A percentile compares a stretch with the other conserved stretches of the same genome.
phyloP scores from a whole-genome alignment of 2,329 filamentous ascomycete species.

The Ophiostoma montium region DNA sequence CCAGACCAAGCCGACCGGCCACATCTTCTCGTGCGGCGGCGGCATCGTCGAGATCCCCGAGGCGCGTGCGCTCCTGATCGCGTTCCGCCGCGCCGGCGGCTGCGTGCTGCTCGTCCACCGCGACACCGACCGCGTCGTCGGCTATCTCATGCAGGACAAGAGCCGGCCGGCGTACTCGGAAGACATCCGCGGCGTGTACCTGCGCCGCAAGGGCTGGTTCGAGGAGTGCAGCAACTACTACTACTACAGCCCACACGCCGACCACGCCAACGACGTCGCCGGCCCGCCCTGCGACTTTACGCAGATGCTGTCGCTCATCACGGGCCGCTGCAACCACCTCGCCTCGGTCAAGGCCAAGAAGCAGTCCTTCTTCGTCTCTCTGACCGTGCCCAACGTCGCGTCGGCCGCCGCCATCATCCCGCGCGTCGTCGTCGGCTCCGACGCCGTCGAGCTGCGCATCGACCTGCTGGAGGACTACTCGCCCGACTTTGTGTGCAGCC shows the following conservation, averaged over 20 bases:
- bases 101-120: conserved; percentile 79
- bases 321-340: conserved; percentile 44
- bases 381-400: conserved; percentile 67
- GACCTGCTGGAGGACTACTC: conserved; percentile 70
- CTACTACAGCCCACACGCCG: conserved; percentile 65
- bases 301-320: conserved; percentile 57
- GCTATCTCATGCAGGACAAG: conserved; percentile 79
- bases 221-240: conserved; percentile 86
- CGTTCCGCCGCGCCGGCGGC: conserved; percentile 62
- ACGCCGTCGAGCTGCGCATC: conserved; percentile 88
- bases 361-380: conserved; percentile 81
- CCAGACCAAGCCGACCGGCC: conserved; percentile 55
- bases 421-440: conserved; percentile 65
- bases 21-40: conserved; percentile 88
- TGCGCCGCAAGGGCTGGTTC: conserved; percentile 79
- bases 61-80: conserved; percentile 59
- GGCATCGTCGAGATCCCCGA: conserved; percentile 79
- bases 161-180: conserved; percentile 84
- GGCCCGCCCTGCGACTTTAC: conserved; percentile 52
- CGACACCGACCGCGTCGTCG: conserved; percentile 74
- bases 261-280: conserved; percentile 22
- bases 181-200: conserved; percentile 82
- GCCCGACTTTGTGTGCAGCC: conserved; percentile 64
- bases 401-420: conserved; percentile 51
- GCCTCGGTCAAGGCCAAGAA: conserved; percentile 46